A percentile compares a stretch with the other conserved stretches of the same genome.
Conservation (phyloP, 148 eudicot genomes). For the Cornus suecica region DNA sequence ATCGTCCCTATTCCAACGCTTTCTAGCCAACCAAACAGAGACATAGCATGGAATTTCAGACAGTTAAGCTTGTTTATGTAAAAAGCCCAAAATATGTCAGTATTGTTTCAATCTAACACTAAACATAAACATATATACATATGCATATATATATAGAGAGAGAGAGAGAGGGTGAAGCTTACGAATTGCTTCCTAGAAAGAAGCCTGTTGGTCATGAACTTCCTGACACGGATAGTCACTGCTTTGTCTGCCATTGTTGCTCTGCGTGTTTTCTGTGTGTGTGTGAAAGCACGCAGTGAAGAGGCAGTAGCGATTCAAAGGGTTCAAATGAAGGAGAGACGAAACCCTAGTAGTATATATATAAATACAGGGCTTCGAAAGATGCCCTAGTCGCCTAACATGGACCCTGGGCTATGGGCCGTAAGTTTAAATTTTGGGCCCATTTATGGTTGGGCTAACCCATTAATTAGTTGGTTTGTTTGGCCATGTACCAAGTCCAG, state of each 20-base stretch:
- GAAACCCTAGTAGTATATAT: constrained; percentile 2
- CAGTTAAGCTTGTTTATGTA: background rate
- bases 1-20: too few species aligned
- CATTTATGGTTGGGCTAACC: too few species aligned
- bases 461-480: too few species aligned
- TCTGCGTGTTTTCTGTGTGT: background rate
- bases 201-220: constrained; percentile 41
- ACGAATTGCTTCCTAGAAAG: constrained; percentile 37
- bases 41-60: background rate
- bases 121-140: background rate
- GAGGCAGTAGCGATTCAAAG: background rate
- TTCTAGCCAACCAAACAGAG: too few species aligned
- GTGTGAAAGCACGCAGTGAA: background rate
- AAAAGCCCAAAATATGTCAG: background rate
- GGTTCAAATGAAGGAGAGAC: background rate
- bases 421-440: too few species aligned
- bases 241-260: constrained; percentile 30
- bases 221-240: constrained; percentile 32
- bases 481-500: too few species aligned
- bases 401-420: background rate
- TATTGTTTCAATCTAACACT: too few species aligned
- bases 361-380: background rate
- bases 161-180: background rate
- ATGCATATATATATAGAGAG: background rate
- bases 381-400: background rate